These are phyloP conservation scores for Bothriochloa decipiens DNA, from an alignment of 176 grass and related monocot genomes.

Conservation along the genomic window DNA sequence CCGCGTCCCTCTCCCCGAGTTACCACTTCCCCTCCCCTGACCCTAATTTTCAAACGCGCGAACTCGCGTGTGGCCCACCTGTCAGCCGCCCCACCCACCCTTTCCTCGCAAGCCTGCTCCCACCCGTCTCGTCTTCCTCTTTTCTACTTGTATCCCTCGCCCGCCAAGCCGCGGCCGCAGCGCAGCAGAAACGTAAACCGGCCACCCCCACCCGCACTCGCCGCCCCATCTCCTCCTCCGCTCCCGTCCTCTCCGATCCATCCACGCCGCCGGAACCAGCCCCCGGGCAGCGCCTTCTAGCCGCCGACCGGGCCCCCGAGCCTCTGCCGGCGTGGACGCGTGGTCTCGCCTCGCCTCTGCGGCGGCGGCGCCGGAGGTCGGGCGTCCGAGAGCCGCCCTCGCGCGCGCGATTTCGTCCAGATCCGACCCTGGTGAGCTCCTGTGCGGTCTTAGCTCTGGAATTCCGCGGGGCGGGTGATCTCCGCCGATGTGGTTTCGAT, in stretches of 20 bases:
- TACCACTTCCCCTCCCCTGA: neutral
- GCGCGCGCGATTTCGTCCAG: conserved; percentile 31
- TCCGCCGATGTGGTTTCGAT: conserved; percentile 7
- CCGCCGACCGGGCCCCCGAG: neutral
- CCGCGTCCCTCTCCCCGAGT: neutral
- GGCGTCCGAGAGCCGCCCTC: neutral
- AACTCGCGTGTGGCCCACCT: conserved; percentile 26
- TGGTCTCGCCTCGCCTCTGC: neutral
- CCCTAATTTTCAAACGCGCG: conserved; percentile 54
- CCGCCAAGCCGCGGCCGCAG: conserved; percentile 44
- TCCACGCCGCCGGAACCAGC: neutral
- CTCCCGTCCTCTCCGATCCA: conserved; percentile 25
- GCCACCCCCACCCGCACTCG: neutral
- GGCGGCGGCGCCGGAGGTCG: neutral
- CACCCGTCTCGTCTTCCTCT: neutral
- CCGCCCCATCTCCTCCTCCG: neutral
- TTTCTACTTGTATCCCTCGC: conserved; percentile 44
- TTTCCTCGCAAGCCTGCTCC: neutral
- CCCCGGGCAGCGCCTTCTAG: neutral
- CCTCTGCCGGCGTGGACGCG: neutral
- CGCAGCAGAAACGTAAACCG: conserved; percentile 35
- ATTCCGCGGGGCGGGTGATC: conserved; percentile 35
- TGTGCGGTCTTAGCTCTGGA: neutral
- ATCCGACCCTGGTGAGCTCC: conserved; percentile 52
- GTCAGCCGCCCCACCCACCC: conserved; percentile 12